These are phyloP conservation scores for Cordyceps militaris DNA, from an alignment of 2,329 filamentous ascomycete genomes.

Conservation along the genomic window DNA sequence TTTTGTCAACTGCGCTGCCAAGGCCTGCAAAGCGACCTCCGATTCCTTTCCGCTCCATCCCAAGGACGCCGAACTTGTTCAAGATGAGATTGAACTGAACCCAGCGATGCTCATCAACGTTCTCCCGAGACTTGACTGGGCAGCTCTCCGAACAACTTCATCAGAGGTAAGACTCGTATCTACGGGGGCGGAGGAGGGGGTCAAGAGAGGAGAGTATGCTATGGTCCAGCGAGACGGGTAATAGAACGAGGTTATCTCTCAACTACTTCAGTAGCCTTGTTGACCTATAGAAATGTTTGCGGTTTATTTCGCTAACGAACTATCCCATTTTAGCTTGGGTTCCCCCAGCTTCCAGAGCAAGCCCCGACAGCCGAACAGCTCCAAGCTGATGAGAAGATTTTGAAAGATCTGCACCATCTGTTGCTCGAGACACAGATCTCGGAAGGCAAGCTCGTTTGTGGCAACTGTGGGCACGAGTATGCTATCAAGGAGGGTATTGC, in stretches of 20 bases:
- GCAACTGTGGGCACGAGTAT: conserved; percentile 89
- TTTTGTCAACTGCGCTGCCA: conserved; percentile 93
- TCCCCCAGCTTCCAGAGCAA: conserved; percentile 62
- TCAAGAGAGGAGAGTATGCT: neutral
- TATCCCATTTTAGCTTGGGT: conserved; percentile 57
- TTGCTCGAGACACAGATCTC: conserved; percentile 84
- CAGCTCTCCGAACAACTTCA: conserved; percentile 66
- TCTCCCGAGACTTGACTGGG: conserved; percentile 82
- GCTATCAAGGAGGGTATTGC: conserved; percentile 91
- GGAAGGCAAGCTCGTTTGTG: conserved; percentile 85
- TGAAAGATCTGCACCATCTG: conserved; percentile 72
- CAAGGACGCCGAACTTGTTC: conserved; percentile 82
- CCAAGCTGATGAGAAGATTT: conserved; percentile 58
- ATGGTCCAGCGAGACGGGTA: neutral
- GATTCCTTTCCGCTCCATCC: conserved; percentile 87
- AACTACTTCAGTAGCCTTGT: too few relatives aligned
- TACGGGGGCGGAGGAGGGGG: too few relatives aligned
- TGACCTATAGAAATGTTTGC: neutral
- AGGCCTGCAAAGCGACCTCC: conserved; percentile 78
- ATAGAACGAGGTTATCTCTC: neutral
- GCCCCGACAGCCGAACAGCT: conserved; percentile 57
- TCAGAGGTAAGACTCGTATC: conserved; percentile 70
- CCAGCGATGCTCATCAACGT: conserved; percentile 75
- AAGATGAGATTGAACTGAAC: conserved; percentile 79
- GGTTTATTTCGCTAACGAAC: neutral